Percentiles rank a stretch among this genome's conserved stretches.
These are phyloP conservation scores for Solanum phureja DNA, from an alignment of 257 asterid species.

Conservation along the genomic window DNA sequence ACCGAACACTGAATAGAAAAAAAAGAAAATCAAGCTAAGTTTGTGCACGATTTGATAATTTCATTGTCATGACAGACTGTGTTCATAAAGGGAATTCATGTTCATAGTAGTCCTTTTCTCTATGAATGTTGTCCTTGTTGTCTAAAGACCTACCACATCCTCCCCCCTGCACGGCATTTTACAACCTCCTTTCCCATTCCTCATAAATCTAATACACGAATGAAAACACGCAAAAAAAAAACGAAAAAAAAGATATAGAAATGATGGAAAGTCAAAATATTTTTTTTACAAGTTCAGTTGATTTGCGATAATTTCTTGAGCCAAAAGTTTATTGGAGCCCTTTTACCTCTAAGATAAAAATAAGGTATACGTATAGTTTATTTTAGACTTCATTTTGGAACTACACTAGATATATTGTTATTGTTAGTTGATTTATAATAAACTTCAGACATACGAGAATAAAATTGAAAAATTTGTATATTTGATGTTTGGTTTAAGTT, in stretches of 20 bases:
- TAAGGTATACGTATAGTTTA: fast-evolving
- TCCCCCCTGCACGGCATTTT: background rate
- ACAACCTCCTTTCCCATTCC: background rate
- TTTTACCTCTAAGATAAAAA: background rate
- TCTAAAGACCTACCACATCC: background rate
- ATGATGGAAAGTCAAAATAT: background rate
- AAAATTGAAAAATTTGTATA: background rate
- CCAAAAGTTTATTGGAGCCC: background rate
- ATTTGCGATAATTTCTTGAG: background rate
- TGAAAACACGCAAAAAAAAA: background rate
- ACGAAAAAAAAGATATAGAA: background rate
- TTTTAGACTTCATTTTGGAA: fast-evolving
- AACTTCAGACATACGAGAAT: background rate
- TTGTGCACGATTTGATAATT: background rate
- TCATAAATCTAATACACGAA: background rate
- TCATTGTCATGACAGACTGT: background rate
- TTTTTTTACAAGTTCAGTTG: background rate
- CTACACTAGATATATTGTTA: background rate
- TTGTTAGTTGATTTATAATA: background rate
- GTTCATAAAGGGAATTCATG: background rate
- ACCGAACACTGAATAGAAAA: background rate
- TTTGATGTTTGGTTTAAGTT: background rate
- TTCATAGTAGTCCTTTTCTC: background rate
- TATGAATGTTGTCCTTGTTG: background rate
- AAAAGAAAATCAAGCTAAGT: background rate